Evolutionary conservation across 768 basidiomycete genomes (phyloP).

Genomic region (Lentinus tigrinus): DNA sequence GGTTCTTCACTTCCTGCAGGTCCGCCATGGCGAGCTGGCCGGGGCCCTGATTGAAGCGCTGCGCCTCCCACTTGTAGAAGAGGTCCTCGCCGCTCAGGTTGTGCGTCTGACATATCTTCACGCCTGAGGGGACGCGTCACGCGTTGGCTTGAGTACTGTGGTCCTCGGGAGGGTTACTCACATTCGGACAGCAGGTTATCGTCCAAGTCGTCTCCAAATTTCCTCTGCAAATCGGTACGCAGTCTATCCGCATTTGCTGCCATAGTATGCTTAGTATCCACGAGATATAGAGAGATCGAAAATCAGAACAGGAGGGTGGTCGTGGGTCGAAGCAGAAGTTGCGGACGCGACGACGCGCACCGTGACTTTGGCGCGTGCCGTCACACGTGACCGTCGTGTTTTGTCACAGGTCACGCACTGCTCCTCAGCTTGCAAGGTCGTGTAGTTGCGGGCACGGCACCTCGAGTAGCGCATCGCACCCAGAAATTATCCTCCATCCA

Average conservation of each 20-base stretch:
- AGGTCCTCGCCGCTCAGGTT: slow-evolving; percentile 51
- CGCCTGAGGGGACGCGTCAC: slow-evolving; percentile 42
- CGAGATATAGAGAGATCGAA: not conserved
- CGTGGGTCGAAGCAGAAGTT: not conserved
- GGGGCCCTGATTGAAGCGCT: slow-evolving; percentile 27
- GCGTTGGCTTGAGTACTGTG: not conserved
- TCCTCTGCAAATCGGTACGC: slow-evolving; percentile 1
- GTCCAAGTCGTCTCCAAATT: slow-evolving; percentile 11
- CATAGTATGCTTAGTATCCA: not conserved
- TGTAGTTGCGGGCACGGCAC: no score
- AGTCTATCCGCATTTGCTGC: not conserved
- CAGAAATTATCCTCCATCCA: no score
- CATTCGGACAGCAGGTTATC: slow-evolving; percentile 42
- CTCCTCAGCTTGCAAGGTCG: no score
- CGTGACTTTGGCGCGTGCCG: not conserved
- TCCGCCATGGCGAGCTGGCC: slow-evolving; percentile 43
- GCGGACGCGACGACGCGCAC: not conserved
- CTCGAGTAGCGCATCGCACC: no score
- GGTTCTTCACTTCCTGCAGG: slow-evolving; percentile 39
- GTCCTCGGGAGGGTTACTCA: slow-evolving; percentile 24
- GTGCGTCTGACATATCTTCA: slow-evolving; percentile 63
- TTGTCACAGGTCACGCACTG: not conserved
- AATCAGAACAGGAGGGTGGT: not conserved
- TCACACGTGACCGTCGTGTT: not conserved
- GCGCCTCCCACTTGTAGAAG: slow-evolving; percentile 71